phyloP scores from a whole-genome alignment of 2,329 filamentous ascomycete species.

The Dactylellina leptospora region DNA sequence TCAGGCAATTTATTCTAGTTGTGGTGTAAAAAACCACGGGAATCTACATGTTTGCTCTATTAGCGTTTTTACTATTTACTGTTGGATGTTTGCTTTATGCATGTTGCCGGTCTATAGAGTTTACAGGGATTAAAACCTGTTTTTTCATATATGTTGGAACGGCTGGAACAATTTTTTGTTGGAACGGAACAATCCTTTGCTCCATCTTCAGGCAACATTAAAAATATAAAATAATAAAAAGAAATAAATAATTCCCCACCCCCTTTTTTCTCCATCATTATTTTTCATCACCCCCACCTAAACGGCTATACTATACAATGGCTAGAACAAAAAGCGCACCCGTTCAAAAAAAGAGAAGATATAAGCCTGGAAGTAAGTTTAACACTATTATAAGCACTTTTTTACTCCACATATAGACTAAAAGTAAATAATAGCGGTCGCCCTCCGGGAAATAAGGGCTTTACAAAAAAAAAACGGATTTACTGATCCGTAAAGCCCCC shows the following conservation, averaged over 20 bases:
- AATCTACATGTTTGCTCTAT: background rate
- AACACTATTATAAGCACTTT: background rate
- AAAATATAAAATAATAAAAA: background rate
- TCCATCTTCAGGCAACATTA: background rate
- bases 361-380: background rate
- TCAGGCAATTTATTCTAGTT: background rate
- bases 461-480: background rate
- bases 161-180: background rate
- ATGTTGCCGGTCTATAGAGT: background rate
- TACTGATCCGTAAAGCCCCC: background rate
- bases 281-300: background rate
- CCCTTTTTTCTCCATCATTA: background rate
- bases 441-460: background rate
- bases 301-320: background rate
- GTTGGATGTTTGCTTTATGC: background rate
- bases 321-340: background rate
- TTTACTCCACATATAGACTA: background rate
- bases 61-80: background rate
- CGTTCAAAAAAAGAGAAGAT: background rate
- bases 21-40: background rate
- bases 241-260: background rate
- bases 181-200: background rate
- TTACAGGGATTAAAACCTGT: background rate
- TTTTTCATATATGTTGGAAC: background rate
- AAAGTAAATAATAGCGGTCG: background rate